Evolutionary conservation across 1,139 yeast genomes (phyloP), one percentile per base, ranked within the genome.

Genomic region (Protomyces lactucae-debilis): DNA sequence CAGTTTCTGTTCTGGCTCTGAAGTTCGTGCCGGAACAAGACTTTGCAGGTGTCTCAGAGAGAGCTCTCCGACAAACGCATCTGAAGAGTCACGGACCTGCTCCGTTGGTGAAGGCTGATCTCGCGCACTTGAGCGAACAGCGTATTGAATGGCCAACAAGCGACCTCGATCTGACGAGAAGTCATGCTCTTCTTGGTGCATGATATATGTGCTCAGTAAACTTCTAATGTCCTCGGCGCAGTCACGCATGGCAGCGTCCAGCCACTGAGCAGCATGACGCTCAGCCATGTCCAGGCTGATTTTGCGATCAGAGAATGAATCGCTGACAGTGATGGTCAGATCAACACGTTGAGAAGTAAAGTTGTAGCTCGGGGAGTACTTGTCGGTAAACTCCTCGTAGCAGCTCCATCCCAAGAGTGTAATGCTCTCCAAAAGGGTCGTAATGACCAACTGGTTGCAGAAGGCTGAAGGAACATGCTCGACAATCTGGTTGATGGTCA

Each of bases 331-430:
- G 23, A 59, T 59, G 36, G 23, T 35, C 25, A 59, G 52, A 52
- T 52, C 57, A 14, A 48, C 25, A 57, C 69, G 70, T 54, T 81
- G 78, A n/a, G 96, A 82, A 43, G 77, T 74, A 72, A 87, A 92
- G 39, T 81, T 81, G 52, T 88, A 84, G 16, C 85, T 82, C 3
- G 99, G 98, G 67, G 87, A 89, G 73, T 90, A 93, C 74, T 86
- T 90, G 72, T 87, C 87, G 37, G 85, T 83, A 70, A 88, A 96
- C n/a, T 93, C 91, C 75, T 92, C 97, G 53, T 87, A 79, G 57
- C 90, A 82, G 76, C 96, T 86, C 69, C 87, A 86, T 75, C 88
- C 89, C 57, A 92, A 77, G 60, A 91, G 77, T 0, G 89, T 84
- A 72, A 95, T 79, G 64, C 93, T 79, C 73, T 95, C 99, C 68